These are phyloP conservation scores for Diaporthe humulicola DNA, from an alignment of 2,329 filamentous ascomycete species.

Conservation along the genomic window DNA sequence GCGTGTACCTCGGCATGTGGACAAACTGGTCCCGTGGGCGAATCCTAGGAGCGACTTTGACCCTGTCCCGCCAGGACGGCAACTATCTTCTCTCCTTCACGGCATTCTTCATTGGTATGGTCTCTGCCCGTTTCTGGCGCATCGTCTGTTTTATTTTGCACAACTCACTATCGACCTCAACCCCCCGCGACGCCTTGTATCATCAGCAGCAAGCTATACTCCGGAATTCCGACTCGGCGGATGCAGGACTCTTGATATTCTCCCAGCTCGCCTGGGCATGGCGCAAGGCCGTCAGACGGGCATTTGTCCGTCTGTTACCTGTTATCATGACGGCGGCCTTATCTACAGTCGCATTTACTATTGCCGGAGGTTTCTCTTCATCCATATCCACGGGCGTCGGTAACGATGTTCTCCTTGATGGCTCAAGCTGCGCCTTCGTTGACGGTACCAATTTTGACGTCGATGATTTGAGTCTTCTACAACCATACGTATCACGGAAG, in stretches of 20 bases:
- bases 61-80: constrained; percentile 46
- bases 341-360: neutral
- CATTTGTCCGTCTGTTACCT: neutral
- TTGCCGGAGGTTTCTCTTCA: constrained; percentile 30
- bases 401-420: constrained; percentile 35
- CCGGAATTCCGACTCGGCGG: constrained; percentile 9
- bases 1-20: constrained; percentile 49
- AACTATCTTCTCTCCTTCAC: constrained; percentile 51
- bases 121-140: constrained; percentile 44
- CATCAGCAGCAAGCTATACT: constrained; percentile 45
- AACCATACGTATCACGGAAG: neutral
- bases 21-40: constrained; percentile 49
- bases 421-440: constrained; percentile 6
- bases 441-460: neutral
- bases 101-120: constrained; percentile 49
- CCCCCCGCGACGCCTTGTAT: constrained; percentile 44
- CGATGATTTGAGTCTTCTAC: neutral
- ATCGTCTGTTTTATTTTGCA: constrained; percentile 44
- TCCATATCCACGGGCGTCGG: constrained; percentile 16
- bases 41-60: constrained; percentile 49
- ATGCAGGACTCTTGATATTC: neutral
- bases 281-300: neutral
- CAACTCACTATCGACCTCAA: constrained; percentile 38
- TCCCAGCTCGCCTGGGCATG: constrained; percentile 23
- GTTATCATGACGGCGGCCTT: neutral